Evolutionary conservation across 1,139 yeast species (phyloP).

Genomic region (Candida tropicalis): DNA sequence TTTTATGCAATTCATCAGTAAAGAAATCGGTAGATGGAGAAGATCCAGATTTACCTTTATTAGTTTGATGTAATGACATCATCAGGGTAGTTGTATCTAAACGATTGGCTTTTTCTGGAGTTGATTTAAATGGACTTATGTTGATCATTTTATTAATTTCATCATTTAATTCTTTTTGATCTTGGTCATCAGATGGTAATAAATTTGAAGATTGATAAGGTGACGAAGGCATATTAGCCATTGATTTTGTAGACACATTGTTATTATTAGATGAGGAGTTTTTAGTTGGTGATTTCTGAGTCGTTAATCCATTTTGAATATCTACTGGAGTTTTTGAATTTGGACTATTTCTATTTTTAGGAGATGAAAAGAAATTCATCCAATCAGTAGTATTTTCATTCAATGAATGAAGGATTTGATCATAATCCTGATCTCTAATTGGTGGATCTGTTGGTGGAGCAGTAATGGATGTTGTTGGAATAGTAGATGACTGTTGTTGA

Average conservation of each 20-base stretch:
- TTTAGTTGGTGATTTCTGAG: constrained; percentile 19
- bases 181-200: constrained; percentile 7
- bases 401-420: constrained; percentile 42
- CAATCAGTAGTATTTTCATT: constrained; percentile 27
- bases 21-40: constrained; percentile 39
- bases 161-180: constrained; percentile 8
- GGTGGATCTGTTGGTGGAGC: constrained; percentile 14
- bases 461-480: neutral
- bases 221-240: constrained; percentile 47
- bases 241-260: constrained; percentile 25
- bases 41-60: constrained; percentile 26
- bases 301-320: constrained; percentile 14
- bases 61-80: constrained; percentile 24
- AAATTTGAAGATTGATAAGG: constrained; percentile 24
- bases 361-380: constrained; percentile 49
- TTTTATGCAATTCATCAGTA: constrained; percentile 16
- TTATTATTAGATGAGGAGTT: constrained; percentile 25
- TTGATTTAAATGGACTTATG: constrained; percentile 19
- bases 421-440: constrained; percentile 37
- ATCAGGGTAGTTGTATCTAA: constrained; percentile 40
- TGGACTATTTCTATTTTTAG: constrained; percentile 47
- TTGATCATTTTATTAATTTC: constrained; percentile 14
- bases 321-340: constrained; percentile 42
- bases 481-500: neutral
- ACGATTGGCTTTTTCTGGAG: constrained; percentile 40